phyloP scores from a whole-genome alignment of 139 green algal species.

The Picochlorum costavermella region DNA sequence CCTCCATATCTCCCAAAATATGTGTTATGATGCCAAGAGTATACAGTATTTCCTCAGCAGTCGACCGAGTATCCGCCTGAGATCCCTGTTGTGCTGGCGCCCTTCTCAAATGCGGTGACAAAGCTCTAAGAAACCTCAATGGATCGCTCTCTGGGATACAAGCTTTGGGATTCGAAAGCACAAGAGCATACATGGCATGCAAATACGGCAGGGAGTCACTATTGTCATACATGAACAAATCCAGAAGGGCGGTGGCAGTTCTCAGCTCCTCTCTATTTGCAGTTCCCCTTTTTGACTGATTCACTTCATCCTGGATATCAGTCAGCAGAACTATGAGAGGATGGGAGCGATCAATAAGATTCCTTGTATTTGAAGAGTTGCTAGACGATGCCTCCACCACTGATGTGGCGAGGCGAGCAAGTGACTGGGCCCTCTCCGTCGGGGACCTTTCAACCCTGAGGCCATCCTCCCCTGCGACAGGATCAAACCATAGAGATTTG shows the following conservation, averaged over 20 bases:
- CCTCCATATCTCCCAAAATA: slow-evolving; percentile 24
- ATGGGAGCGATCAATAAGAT: slow-evolving; percentile 42
- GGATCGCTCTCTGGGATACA: slow-evolving; percentile 44
- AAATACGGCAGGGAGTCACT: slow-evolving; percentile 21
- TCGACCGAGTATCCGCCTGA: slow-evolving; percentile 9
- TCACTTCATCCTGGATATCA: slow-evolving; percentile 9
- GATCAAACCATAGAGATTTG: slow-evolving; percentile 38
- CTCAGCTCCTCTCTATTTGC: slow-evolving; percentile 15
- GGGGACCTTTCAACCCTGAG: slow-evolving; percentile 14
- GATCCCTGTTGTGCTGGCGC: neutral
- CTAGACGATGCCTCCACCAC: slow-evolving; percentile 28
- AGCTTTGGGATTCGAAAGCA: slow-evolving; percentile 41
- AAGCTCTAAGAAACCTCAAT: slow-evolving; percentile 37
- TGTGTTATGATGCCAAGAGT: slow-evolving; percentile 42
- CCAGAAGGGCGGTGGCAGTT: slow-evolving; percentile 47
- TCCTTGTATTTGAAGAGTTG: neutral
- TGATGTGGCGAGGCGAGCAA: slow-evolving; percentile 32
- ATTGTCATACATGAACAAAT: slow-evolving; percentile 7
- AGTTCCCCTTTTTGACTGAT: slow-evolving; percentile 15
- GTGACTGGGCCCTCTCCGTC: slow-evolving; percentile 26
- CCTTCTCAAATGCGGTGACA: slow-evolving; percentile 64
- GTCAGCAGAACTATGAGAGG: slow-evolving; percentile 42
- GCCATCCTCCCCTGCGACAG: slow-evolving; percentile 4
- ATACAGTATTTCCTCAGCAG: slow-evolving; percentile 47
- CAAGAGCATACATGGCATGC: slow-evolving; percentile 72